Evolutionary conservation across 2,329 filamentous ascomycete species (phyloP).

Genomic region (Cladosporium austrohemisphaericum): DNA sequence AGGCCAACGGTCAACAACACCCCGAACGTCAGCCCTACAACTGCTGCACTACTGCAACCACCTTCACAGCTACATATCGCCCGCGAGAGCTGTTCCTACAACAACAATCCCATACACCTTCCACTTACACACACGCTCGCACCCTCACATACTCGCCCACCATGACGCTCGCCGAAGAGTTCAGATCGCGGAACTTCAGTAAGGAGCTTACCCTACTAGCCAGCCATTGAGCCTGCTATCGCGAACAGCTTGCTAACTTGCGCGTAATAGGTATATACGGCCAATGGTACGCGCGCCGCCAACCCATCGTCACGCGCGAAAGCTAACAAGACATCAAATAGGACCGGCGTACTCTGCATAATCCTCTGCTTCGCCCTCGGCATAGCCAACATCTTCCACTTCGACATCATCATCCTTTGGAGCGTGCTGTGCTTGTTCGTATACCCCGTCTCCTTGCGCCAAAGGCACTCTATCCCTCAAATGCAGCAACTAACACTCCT

Average conservation of each 20-base stretch:
- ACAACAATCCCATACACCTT: not conserved
- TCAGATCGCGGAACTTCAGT: conserved; percentile 65
- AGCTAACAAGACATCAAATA: conserved; percentile 24
- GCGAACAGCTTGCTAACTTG: conserved; percentile 12
- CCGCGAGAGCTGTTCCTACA: not conserved
- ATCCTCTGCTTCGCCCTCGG: conserved; percentile 64
- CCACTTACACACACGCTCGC: not conserved
- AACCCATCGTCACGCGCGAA: not conserved
- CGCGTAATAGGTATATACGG: conserved; percentile 60
- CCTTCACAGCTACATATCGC: not conserved
- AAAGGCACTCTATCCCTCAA: not conserved
- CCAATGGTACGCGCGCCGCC: conserved; percentile 55
- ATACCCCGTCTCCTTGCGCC: not conserved
- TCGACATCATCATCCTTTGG: conserved; percentile 57
- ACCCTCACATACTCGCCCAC: conserved; percentile 10
- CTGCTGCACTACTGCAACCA: not conserved
- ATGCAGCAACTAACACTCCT: not conserved
- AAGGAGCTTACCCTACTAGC: conserved; percentile 36
- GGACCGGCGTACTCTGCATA: conserved; percentile 58
- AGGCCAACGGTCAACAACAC: not conserved
- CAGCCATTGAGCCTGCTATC: not conserved
- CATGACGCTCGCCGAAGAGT: conserved; percentile 61
- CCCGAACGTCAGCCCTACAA: conserved; percentile 5
- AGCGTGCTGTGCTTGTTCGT: conserved; percentile 52
- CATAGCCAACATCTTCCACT: conserved; percentile 65